Evolutionary conservation across 345 rosid species (phyloP), one percentile per base, ranked within the genome.

Genomic region (Eucalyptus marginata): DNA sequence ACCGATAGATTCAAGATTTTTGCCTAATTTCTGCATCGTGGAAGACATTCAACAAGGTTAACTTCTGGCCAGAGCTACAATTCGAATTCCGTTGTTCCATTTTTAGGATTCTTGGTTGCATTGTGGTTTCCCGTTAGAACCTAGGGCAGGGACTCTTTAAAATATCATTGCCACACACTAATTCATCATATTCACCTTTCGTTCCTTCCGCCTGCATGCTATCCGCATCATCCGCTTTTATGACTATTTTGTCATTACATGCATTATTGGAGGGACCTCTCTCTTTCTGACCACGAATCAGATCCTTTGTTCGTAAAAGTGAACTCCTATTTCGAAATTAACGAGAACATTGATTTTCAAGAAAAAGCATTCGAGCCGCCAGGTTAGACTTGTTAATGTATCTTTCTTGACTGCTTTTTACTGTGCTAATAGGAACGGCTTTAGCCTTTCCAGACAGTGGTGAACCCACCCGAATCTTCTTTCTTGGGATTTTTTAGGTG

Each of bases 91-190:
- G 22, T 52, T 18, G 58, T 7, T 10, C 1, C 62, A 9, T 56
- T 56, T 56, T 10, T 12, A 5, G 62, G 62, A 58, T 0, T 2
- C 13, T 25, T 10, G 1, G 14, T 29, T 29, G n/a, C 64, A 58
- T 25, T 58, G 0, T 58, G n/a, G 64, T 24, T 58, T 13, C 64
- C 64, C n/a, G 3, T 58, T 2, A 58, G 64, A 58, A 58, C 16
- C 50, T 49, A 0, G 50, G 50, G 16, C 50, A 0, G 50, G 50
- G 50, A 13, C 0, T 49, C 16, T 4, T 49, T 49, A 13, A 49
- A 49, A 13, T 49, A 13, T 49, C 50, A 0, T 49, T 49, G 50
- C 50, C 5, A 49, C 16, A 0, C 51, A 49, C 16, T 2, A 49
- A 13, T 49, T 2, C 51, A 49, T 49, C 51, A 14, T 49, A 17